Percentiles rank a stretch among this genome's conserved stretches.
Conservation (phyloP, 345 rosid species). For the Sonneratia caseolaris region DNA sequence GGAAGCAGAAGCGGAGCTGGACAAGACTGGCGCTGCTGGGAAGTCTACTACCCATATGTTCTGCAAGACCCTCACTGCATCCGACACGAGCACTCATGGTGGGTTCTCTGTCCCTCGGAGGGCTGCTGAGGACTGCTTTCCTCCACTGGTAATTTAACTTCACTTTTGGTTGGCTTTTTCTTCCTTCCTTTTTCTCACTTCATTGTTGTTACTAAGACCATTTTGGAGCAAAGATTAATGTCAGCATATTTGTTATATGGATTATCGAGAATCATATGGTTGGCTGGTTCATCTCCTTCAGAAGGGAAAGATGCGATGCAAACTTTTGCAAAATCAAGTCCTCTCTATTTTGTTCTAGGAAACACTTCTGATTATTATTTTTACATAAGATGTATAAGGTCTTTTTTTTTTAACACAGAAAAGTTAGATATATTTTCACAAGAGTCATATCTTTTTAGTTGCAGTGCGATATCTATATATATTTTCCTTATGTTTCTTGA, state of each 20-base stretch:
- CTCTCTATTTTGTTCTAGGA: not conserved
- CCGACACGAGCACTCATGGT: slow-evolving; percentile 98
- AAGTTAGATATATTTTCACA: not conserved
- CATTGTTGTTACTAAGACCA: not conserved
- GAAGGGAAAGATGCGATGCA: not conserved
- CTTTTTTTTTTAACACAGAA: not conserved
- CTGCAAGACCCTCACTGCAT: slow-evolving; percentile 97
- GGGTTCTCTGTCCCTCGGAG: slow-evolving; percentile 98
- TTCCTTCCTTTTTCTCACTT: not conserved
- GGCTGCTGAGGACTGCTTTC: slow-evolving; percentile 99
- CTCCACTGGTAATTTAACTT: slow-evolving; percentile 61
- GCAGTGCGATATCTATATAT: not conserved
- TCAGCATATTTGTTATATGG: not conserved
- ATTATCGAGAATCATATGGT: not conserved
- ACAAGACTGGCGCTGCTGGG: slow-evolving; percentile 43
- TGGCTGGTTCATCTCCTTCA: not conserved
- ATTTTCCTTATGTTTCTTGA: not conserved
- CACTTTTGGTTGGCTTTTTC: not conserved
- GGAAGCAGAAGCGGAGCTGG: slow-evolving; percentile 56
- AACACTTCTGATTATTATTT: not conserved
- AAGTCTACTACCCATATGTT: slow-evolving; percentile 89
- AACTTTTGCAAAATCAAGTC: not conserved
- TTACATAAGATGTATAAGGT: not conserved
- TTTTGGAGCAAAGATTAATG: not conserved
- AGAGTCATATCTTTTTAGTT: not conserved